Conservation (phyloP, 1,284 basidiomycete genomes). For the Austropuccinia psidii region DNA sequence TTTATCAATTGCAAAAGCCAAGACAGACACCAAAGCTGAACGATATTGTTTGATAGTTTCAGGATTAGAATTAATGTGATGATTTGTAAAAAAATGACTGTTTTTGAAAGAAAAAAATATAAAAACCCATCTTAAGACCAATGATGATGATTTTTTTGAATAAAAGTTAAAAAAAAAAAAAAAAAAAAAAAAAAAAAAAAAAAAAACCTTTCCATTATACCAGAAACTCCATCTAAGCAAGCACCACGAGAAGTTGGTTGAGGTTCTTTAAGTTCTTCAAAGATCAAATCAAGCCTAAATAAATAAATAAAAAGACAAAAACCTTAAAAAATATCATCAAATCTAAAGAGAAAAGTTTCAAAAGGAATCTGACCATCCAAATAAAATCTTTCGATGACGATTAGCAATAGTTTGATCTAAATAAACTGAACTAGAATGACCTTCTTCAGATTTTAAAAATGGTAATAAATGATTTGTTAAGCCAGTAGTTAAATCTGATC, state of each 20-base stretch:
- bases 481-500: conserved; percentile 2
- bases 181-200: neutral
- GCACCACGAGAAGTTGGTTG: conserved; percentile 47
- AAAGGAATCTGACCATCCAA: conserved; percentile 16
- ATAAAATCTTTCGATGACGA: conserved; percentile 15
- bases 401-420: neutral
- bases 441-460: conserved; percentile 19
- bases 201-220: conserved; percentile 50
- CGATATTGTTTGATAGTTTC: conserved; percentile 46
- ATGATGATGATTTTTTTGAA: neutral
- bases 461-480: conserved; percentile 17
- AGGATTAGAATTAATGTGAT: conserved; percentile 45
- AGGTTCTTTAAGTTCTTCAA: conserved; percentile 26
- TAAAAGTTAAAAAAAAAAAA: neutral
- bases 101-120: neutral
- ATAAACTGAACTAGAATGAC: neutral
- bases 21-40: conserved; percentile 48
- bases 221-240: conserved; percentile 51
- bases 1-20: conserved; percentile 53
- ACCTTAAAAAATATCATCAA: neutral
- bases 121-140: neutral
- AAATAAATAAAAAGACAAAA: neutral
- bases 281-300: conserved; percentile 26
- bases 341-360: neutral
- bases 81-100: conserved; percentile 48